Percentiles rank a stretch among this genome's conserved stretches.
phyloP scores from a whole-genome alignment of 192 early-diverging fungal species.

The Diversispora eburnea region DNA sequence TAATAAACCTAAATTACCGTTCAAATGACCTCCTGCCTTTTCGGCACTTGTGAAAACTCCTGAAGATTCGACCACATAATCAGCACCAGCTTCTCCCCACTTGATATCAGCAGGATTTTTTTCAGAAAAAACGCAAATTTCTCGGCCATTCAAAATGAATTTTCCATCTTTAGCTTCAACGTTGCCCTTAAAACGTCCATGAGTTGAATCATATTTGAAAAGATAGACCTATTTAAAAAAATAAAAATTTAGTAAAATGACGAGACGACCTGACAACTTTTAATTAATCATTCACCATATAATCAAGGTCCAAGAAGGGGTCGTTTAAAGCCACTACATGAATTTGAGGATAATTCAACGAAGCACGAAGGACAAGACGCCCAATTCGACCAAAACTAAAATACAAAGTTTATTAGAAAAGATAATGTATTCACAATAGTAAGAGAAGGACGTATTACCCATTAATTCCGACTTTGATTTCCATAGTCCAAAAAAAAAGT shows the following conservation, averaged over 20 bases:
- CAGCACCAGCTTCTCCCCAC: constrained; percentile 79
- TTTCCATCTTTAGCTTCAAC: not conserved
- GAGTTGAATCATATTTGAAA: constrained; percentile 97
- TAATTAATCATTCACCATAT: constrained; percentile 75
- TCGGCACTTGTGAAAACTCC: constrained; percentile 95
- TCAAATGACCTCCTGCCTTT: constrained; percentile 78
- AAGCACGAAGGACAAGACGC: constrained; percentile 91
- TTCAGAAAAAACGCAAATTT: constrained; percentile 70
- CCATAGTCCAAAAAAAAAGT: constrained; percentile 16
- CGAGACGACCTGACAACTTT: too few species aligned
- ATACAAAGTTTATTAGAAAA: not conserved
- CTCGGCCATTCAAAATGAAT: constrained; percentile 21
- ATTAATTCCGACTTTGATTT: constrained; percentile 59
- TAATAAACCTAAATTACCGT: constrained; percentile 65
- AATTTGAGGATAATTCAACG: constrained; percentile 66
- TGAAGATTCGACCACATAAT: constrained; percentile 97
- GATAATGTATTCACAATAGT: not conserved
- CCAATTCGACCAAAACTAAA: constrained; percentile 94
- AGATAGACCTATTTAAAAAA: constrained; percentile 65
- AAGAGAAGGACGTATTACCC: constrained; percentile 31
- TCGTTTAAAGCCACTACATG: constrained; percentile 95
- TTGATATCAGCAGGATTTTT: constrained; percentile 83
- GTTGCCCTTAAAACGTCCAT: constrained; percentile 71
- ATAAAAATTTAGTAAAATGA: not conserved
- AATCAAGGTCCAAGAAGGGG: constrained; percentile 93